Evolutionary conservation across 2,329 filamentous ascomycete species (phyloP).

Genomic region (Diplocarpon rosae): DNA sequence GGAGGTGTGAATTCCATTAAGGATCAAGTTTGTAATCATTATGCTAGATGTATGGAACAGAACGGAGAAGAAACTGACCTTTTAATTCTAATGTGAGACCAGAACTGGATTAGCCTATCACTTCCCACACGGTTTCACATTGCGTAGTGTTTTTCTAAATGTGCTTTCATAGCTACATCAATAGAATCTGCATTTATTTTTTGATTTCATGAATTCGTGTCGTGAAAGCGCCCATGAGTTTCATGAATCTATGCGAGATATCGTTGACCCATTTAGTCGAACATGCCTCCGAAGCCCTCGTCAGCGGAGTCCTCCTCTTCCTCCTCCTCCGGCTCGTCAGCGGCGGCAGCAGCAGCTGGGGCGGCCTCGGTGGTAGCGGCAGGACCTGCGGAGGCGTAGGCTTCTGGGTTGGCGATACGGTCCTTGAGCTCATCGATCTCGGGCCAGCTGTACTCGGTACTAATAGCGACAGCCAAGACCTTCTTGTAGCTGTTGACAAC

Average conservation of each 20-base stretch:
- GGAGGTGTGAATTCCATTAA: slow-evolving; percentile 25
- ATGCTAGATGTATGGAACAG: slow-evolving; percentile 10
- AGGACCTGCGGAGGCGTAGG: slow-evolving; percentile 78
- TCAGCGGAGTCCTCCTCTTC: slow-evolving; percentile 56
- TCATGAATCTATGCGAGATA: slow-evolving; percentile 17
- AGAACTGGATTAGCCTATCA: slow-evolving; percentile 8
- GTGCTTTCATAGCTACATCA: slow-evolving; percentile 19
- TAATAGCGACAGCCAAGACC: slow-evolving; percentile 74
- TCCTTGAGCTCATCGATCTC: slow-evolving; percentile 98
- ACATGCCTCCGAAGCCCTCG: slow-evolving; percentile 65
- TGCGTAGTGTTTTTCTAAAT: slow-evolving; percentile 7
- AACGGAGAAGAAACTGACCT: slow-evolving; percentile 12
- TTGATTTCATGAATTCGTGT: slow-evolving; percentile 18
- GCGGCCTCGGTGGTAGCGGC: slow-evolving; percentile 45
- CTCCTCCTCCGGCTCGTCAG: slow-evolving; percentile 53
- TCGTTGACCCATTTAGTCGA: slow-evolving; percentile 40
- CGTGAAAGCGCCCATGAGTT: slow-evolving; percentile 11
- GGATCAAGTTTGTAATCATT: slow-evolving; percentile 32
- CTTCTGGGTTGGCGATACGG: slow-evolving; percentile 97
- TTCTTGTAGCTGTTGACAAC: slow-evolving; percentile 99
- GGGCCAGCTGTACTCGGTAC: slow-evolving; percentile 88
- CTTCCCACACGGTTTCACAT: slow-evolving; percentile 2
- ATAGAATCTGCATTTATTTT: slow-evolving; percentile 18
- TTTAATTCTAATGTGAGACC: slow-evolving; percentile 13
- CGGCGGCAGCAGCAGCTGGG: slow-evolving; percentile 40